These are phyloP conservation scores for Calendula officinalis DNA, from an alignment of 129 eudicot species.

Conservation along the genomic window DNA sequence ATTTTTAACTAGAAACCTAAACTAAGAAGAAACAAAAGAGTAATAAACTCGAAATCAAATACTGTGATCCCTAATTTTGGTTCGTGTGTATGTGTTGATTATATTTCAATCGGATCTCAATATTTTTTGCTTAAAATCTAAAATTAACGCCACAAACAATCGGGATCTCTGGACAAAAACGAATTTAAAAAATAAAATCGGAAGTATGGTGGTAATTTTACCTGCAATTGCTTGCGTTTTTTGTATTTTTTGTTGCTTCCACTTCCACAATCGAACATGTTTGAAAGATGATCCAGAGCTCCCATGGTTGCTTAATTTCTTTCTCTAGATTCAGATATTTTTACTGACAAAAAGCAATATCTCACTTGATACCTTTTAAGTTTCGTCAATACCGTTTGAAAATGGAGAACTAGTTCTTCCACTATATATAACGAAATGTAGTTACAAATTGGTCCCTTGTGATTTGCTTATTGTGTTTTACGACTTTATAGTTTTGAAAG, in stretches of 20 bases:
- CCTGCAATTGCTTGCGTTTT: conserved; percentile 86
- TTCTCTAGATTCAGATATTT: conserved; percentile 30
- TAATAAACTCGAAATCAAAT: background rate
- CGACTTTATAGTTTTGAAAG: conserved; percentile 2
- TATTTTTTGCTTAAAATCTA: background rate
- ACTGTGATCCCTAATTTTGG: background rate
- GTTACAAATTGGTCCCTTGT: conserved; percentile 7
- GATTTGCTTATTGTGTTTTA: background rate
- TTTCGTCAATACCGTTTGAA: conserved; percentile 26
- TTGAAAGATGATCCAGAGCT: conserved; percentile 71
- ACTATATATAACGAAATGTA: conserved; percentile 23
- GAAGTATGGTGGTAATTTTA: background rate
- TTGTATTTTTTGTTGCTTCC: conserved; percentile 51
- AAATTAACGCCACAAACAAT: conserved; percentile 2
- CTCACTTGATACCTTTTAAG: background rate
- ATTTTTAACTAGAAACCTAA: background rate
- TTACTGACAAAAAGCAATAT: conserved; percentile 10
- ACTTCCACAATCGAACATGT: conserved; percentile 60
- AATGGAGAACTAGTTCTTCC: background rate
- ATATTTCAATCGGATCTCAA: too few species aligned
- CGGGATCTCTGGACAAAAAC: background rate
- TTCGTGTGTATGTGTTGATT: background rate
- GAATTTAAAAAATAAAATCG: background rate
- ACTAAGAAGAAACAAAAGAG: background rate
- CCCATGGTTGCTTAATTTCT: conserved; percentile 50